Conservation (phyloP, 371 early-diverging fungal species). For the Syncephalastrum sp. region DNA sequence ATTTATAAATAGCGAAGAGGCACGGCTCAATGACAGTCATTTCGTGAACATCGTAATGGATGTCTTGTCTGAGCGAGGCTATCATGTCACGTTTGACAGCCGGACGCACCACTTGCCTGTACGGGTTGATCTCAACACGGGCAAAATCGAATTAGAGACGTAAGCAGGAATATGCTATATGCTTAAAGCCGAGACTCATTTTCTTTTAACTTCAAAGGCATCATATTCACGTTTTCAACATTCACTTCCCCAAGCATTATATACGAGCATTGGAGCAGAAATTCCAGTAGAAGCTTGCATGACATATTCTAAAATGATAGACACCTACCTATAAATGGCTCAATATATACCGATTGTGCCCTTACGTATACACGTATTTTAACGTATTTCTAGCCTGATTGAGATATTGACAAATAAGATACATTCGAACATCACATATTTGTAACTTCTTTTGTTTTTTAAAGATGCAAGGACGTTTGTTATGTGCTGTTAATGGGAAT, state of each 20-base stretch:
- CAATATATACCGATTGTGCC: too few relatives aligned
- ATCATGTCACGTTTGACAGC: constrained; percentile 60
- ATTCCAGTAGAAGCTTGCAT: constrained; percentile 36
- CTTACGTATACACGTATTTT: too few relatives aligned
- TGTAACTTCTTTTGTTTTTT: too few relatives aligned
- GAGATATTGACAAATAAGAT: too few relatives aligned
- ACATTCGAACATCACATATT: too few relatives aligned
- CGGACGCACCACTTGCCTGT: constrained; percentile 56
- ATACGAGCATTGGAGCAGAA: constrained; percentile 69
- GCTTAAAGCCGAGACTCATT: neutral
- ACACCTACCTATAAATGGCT: too few relatives aligned
- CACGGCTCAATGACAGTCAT: constrained; percentile 44
- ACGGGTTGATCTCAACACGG: constrained; percentile 58
- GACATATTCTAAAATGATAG: too few relatives aligned
- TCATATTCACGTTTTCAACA: constrained; percentile 55
- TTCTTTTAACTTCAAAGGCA: constrained; percentile 14
- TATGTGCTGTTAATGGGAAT: too few relatives aligned
- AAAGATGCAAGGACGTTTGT: too few relatives aligned
- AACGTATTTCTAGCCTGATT: too few relatives aligned
- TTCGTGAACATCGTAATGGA: constrained; percentile 66
- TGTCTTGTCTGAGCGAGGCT: constrained; percentile 67
- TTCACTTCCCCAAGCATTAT: constrained; percentile 68
- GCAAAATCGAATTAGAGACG: constrained; percentile 59
- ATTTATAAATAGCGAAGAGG: constrained; percentile 39
- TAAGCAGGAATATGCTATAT: constrained; percentile 12